These are phyloP conservation scores for Phytophthora parvispora DNA, from an alignment of 352 stramenopile species.

Conservation along the genomic window DNA sequence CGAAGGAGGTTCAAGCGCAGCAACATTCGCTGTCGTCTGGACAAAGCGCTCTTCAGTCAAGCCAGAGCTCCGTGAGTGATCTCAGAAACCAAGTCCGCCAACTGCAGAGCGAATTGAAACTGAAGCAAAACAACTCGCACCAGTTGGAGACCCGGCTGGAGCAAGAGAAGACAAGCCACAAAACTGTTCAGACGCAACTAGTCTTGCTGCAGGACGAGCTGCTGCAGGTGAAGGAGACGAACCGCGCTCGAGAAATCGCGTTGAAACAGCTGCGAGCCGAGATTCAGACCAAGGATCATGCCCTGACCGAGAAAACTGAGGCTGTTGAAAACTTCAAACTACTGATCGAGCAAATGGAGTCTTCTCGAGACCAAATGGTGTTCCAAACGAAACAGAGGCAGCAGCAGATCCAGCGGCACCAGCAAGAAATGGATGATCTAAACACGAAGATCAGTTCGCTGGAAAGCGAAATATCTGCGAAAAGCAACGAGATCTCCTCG, in stretches of 20 bases:
- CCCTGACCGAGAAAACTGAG: slow-evolving; percentile 74
- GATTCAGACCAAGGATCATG: slow-evolving; percentile 61
- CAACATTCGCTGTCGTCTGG: slow-evolving; percentile 70
- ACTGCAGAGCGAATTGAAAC: slow-evolving; percentile 68
- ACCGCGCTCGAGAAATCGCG: slow-evolving; percentile 60
- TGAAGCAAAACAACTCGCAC: slow-evolving; percentile 59
- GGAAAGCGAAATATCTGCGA: slow-evolving; percentile 52
- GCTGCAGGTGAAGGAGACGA: slow-evolving; percentile 61
- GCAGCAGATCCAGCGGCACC: slow-evolving; percentile 66
- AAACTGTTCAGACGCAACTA: slow-evolving; percentile 66
- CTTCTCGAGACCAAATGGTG: slow-evolving; percentile 79
- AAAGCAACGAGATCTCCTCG: slow-evolving; percentile 60
- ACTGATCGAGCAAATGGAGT: slow-evolving; percentile 86
- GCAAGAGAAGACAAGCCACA: slow-evolving; percentile 68
- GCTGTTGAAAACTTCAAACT: slow-evolving; percentile 76
- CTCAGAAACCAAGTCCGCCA: slow-evolving; percentile 70
- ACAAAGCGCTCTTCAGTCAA: slow-evolving; percentile 65
- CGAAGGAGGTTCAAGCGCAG: slow-evolving; percentile 66
- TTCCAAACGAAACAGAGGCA: slow-evolving; percentile 85
- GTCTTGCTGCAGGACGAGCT: slow-evolving; percentile 71
- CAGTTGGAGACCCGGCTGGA: slow-evolving; percentile 75
- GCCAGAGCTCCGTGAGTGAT: slow-evolving; percentile 62
- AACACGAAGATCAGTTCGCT: slow-evolving; percentile 55
- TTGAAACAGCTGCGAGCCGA: slow-evolving; percentile 72
- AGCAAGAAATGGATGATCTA: slow-evolving; percentile 65